Evolutionary conservation across 306 rosid species (phyloP), one percentile per base, ranked within the genome.

Genomic region (Mucuna pruriens): DNA sequence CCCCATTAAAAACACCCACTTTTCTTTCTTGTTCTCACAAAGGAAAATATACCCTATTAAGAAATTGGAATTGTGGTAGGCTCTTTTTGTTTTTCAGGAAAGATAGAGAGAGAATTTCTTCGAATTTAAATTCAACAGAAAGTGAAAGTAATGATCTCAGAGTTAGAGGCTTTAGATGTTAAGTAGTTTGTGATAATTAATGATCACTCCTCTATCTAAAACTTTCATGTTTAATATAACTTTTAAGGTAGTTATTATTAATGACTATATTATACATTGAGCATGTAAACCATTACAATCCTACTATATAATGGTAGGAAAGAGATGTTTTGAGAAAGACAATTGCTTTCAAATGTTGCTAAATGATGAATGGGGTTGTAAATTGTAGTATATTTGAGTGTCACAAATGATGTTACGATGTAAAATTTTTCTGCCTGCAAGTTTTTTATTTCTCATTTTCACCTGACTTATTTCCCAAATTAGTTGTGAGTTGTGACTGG

Each of bases 401-500:
- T 10, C 26, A 6, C 44, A 66, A 55, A 72, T 83, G 70, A 12
- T 74, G 42, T 64, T 85, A 31, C 77, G 19, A 22, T 76, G 60
- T 39, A 1, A 15, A 26, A 1, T 31, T 70, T 70, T 75, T 67
- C 6, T 39, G 66, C 29, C 17, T 64, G 38, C 10, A 74, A n/a
- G 48, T 49, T 76, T 46, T 55, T 13, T 79, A 15, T 31, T 78
- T 61, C 3, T 15, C 78, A 71, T 55, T 66, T 49, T 60, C 7
- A 11, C 20, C 17, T 72, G 11, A 11, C n/a, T 80, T 64, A 6
- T 71, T 44, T 65, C 19, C 67, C 5, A 46, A 64, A 48, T 25
- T 74, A 10, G 54, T 79, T 70, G 34, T 45, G 77, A 75, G 51
- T 76, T 69, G 34, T 34, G 85, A 75, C 71, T 83, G 39, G 75